Evolutionary conservation across 306 rosid genomes (phyloP), one percentile per base, ranked within the genome.

Genomic region (Vicia villosa): DNA sequence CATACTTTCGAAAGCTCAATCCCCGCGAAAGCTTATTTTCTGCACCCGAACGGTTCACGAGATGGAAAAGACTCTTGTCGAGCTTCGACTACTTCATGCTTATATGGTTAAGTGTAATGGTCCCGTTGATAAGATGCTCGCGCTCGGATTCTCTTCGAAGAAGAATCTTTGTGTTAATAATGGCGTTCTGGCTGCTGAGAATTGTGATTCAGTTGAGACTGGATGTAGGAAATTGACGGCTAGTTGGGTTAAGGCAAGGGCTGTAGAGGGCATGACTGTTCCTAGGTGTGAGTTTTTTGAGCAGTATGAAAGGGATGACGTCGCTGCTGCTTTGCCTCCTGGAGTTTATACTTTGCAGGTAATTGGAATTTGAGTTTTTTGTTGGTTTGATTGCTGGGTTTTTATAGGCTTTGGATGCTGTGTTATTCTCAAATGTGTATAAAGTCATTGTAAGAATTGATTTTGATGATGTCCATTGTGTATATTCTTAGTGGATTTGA

Each of bases 1-100:
- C 87, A 77, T 74, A 4, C 87, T 93, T 74, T 88, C 96, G 51
- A 87, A 86, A 19, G 97, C 89, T 69, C 79, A 85, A 4, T 81
- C 77, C 36, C 91, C 91, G 0, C 84, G 90, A 65, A 93, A 93
- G 75, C 96, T 93, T 72, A 78, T 93, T 68, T 93, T 90, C 77
- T 93, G 97, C 76, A 93, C 98, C 8, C 93, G 97, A 50, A 93
- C 98, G 2, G 98, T 93, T 14, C 98, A 93, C 73, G 97, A 93
- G 79, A 93, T 93, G 97, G 98, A 93, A 86, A 93, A 93, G 77
- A 93, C 98, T 8, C 91, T 90, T 2, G 84, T 88, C 36, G 98
- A 93, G 77, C 96, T 93, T 42, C 81, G 79, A 55, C 77, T 86
- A 40, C 91, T 93, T 49, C 94, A 90, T 9, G 46, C 72, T 10